A percentile compares a stretch with the other conserved stretches of the same genome.
Conservation (phyloP, 139 green algal species). For the Asterochloris erici region DNA sequence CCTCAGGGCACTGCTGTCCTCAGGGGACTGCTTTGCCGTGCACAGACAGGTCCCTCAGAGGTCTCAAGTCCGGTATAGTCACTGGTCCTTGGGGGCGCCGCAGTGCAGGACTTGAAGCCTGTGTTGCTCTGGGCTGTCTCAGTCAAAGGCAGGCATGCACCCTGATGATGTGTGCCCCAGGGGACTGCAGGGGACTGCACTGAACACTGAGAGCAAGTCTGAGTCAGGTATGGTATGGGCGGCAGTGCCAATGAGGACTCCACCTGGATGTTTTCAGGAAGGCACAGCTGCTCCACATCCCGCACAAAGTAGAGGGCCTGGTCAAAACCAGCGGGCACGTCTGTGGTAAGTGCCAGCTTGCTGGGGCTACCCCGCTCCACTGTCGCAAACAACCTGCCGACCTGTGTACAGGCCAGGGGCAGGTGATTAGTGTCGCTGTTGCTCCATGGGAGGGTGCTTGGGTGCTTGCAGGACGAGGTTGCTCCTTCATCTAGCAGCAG, state of each 20-base stretch:
- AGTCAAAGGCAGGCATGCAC: no score
- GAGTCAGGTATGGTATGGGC: no score
- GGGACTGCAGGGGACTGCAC: no score
- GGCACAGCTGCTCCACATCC: conserved; percentile 56
- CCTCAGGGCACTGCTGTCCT: background rate
- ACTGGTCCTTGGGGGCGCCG: background rate
- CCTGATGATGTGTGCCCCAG: background rate
- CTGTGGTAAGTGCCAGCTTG: conserved; percentile 30
- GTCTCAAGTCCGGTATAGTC: background rate
- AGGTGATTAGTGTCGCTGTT: background rate
- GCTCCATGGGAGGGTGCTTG: no score
- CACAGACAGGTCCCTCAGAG: background rate
- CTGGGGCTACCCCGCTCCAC: conserved; percentile 16
- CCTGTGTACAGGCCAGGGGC: conserved; percentile 12
- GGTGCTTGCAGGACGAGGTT: no score
- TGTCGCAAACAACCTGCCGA: conserved; percentile 43
- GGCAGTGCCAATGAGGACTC: background rate
- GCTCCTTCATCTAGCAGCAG: no score
- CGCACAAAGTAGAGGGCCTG: conserved; percentile 62
- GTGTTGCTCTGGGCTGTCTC: background rate
- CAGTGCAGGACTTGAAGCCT: background rate
- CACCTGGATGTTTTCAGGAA: conserved; percentile 47
- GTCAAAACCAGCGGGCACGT: conserved; percentile 32
- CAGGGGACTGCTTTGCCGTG: background rate
- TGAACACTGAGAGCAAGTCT: background rate